Conservation (phyloP, 257 asterid genomes). For the Ocimum tenuiflorum region DNA sequence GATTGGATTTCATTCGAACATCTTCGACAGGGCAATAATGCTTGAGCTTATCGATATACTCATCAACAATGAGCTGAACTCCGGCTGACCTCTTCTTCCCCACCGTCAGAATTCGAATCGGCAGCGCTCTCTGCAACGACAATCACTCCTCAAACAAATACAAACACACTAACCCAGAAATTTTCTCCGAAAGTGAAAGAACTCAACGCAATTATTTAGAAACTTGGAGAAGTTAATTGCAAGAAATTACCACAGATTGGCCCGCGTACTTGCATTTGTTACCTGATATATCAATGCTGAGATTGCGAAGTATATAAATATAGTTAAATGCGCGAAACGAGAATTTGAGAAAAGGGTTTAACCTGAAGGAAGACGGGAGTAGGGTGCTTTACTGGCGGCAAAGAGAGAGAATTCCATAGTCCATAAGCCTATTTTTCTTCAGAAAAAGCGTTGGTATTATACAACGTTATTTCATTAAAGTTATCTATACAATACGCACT, state of each 20-base stretch:
- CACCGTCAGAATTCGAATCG: conserved; percentile 69
- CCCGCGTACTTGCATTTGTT: conserved; percentile 37
- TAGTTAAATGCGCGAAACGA: not conserved
- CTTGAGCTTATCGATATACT: conserved; percentile 57
- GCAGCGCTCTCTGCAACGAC: conserved; percentile 51
- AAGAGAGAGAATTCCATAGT: conserved; percentile 27
- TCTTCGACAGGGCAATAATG: conserved; percentile 64
- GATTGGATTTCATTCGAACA: conserved; percentile 72
- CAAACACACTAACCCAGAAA: not conserved
- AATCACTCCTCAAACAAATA: not conserved
- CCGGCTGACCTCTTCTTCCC: conserved; percentile 81
- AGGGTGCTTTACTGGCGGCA: conserved; percentile 25
- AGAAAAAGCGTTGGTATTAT: not conserved
- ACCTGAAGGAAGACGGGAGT: conserved; percentile 27
- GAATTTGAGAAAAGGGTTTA: conserved; percentile 10
- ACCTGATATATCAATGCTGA: conserved; percentile 23
- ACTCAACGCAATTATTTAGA: not conserved
- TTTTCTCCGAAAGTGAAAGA: not conserved
- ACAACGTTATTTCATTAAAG: too few species aligned
- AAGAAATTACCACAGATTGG: conserved; percentile 43
- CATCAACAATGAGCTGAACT: conserved; percentile 64
- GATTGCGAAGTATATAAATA: not conserved
- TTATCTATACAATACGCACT: too few species aligned
- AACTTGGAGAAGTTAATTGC: not conserved
- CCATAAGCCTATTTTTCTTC: conserved; percentile 7